Percentiles rank a stretch among this genome's conserved stretches.
Conservation (phyloP, 2,329 filamentous ascomycete species). For the Cordyceps cateniannulata region DNA sequence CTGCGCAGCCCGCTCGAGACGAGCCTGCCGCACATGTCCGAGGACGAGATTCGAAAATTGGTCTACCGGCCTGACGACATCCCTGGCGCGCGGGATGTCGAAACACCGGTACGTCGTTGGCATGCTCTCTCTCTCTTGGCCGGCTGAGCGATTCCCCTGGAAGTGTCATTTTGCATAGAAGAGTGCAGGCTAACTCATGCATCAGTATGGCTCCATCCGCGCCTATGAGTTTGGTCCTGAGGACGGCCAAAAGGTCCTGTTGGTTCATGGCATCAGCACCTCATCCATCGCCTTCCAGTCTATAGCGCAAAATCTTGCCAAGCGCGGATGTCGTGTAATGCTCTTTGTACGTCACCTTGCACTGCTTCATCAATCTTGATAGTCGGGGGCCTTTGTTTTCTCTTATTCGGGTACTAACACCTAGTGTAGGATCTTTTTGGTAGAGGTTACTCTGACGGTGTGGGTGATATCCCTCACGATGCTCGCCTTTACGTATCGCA, state of each 20-base stretch:
- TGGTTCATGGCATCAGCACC: slow-evolving; percentile 80
- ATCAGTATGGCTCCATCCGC: slow-evolving; percentile 67
- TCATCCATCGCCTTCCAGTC: slow-evolving; percentile 66
- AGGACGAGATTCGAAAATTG: too few species aligned
- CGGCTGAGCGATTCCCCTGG: too few species aligned
- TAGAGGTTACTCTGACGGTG: slow-evolving; percentile 59
- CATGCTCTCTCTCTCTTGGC: too few species aligned
- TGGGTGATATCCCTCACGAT: slow-evolving; percentile 63
- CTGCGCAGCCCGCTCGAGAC: too few species aligned
- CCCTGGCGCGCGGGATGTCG: too few species aligned
- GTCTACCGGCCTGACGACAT: too few species aligned
- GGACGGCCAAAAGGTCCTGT: slow-evolving; percentile 64
- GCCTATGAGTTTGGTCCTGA: slow-evolving; percentile 80
- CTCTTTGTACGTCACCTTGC: slow-evolving; percentile 53
- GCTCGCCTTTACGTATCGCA: slow-evolving; percentile 67
- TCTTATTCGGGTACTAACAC: neutral
- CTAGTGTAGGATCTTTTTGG: slow-evolving; percentile 57
- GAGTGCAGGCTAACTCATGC: too few species aligned
- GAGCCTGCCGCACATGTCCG: too few species aligned
- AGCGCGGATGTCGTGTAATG: slow-evolving; percentile 71
- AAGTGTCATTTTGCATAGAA: neutral
- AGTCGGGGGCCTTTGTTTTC: too few species aligned
- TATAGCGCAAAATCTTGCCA: slow-evolving; percentile 60
- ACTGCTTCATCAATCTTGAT: too few species aligned
- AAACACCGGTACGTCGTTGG: too few species aligned